Evolutionary conservation across 139 green algal genomes (phyloP).

Genomic region (Haematococcus sp.): DNA sequence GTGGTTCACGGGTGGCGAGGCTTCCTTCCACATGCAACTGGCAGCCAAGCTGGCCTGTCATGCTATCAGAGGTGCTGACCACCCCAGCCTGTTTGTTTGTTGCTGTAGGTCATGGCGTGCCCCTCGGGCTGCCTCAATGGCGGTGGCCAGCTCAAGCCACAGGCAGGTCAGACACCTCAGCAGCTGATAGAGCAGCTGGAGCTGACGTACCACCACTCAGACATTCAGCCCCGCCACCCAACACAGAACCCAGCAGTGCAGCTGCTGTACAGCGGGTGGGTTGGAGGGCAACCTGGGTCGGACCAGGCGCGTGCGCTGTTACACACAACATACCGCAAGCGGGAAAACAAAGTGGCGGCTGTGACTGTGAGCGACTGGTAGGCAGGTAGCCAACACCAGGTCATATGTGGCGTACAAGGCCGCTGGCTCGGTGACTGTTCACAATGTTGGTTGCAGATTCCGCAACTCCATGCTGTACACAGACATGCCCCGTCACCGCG

Average conservation of each 20-base stretch:
- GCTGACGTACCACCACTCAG: constrained; percentile 47
- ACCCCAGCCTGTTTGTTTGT: background rate
- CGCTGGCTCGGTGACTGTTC: no score
- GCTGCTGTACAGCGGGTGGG: constrained; percentile 51
- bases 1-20: no score
- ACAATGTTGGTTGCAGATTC: no score
- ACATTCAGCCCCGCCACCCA: constrained; percentile 18
- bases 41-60: no score
- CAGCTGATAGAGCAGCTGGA: constrained; percentile 55
- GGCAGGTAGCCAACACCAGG: no score
- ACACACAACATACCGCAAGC: constrained; percentile 75
- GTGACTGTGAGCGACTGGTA: constrained; percentile 10
- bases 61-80: background rate
- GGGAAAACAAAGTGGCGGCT: constrained; percentile 34
- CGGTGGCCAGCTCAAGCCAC: constrained; percentile 81
- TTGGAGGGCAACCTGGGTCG: constrained; percentile 25
- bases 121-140: constrained; percentile 93
- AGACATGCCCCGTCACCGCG: no score
- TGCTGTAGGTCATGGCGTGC: constrained; percentile 85
- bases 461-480: no score
- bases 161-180: constrained; percentile 20
- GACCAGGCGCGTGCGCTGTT: constrained; percentile 47
- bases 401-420: no score
- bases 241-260: constrained; percentile 38
- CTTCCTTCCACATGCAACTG: no score